Evolutionary conservation across 352 stramenopile species (phyloP), one percentile per base, ranked within the genome.

Genomic region (Phytophthora uliginosa): DNA sequence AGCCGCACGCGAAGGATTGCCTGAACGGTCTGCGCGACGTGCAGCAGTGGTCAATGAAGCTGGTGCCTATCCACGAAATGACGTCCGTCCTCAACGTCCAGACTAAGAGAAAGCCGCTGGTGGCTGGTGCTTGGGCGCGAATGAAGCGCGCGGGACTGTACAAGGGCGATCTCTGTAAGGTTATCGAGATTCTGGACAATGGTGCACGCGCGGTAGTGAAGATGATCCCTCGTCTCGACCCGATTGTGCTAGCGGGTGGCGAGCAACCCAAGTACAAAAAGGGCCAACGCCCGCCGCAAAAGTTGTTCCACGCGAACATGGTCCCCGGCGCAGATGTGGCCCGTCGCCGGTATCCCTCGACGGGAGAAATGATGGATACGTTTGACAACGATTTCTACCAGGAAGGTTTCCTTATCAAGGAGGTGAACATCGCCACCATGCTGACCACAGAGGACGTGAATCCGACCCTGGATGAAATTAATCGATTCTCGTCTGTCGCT

Each of bases 381-480:
- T 97, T 94, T 54, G 90, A 97, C 58, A 94, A 95, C 51, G 89
- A 97, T 54, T 97, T 81, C 53, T 97, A 96, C 74, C 92, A 95
- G 61, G 88, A 97, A 65, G 90, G 90, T 7, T 96, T 97, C 55
- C 67, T 95, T 17, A 83, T 95, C 51, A 97, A 97, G 70, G 90
- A 97, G 73, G 72, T 97, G 26, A 97, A 92, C 70, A 95, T 96
- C 69, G 67, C 83, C 15, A 96, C 88, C 17, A 97, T 97, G 90
- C 59, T 97, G 28, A 82, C 86, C 38, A 90, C 86, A 12, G 90
- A 97, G 38, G 90, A 97, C 45, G 85, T 97, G 31, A 96, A 95
- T 57, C 90, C 90, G 47, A 95, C 74, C 26, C 66, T 97, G 18
- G 90, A 97, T 58, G 90, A 97, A 67, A 96, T 97, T 74, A 96